Conservation (phyloP, 2,329 filamentous ascomycete species). For the Aspergillus costaricaensis region DNA sequence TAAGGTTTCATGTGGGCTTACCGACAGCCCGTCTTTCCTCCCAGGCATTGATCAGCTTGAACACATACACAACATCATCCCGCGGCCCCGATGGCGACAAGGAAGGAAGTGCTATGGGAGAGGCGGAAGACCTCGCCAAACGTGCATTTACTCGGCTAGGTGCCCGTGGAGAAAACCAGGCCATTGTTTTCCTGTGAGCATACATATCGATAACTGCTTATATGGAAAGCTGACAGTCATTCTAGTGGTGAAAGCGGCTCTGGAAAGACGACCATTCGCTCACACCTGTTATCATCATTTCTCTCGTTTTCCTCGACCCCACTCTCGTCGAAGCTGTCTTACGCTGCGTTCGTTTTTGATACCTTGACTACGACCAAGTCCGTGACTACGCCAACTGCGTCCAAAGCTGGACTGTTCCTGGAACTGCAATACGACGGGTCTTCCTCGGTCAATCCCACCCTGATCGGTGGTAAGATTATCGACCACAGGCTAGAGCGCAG, state of each 20-base stretch:
- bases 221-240: constrained; percentile 22
- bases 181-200: constrained; percentile 85
- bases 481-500: constrained; percentile 92
- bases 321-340: constrained; percentile 86
- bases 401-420: constrained; percentile 92
- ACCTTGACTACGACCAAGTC: constrained; percentile 96
- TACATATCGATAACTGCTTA: neutral
- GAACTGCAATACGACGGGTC: constrained; percentile 96
- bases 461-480: constrained; percentile 91
- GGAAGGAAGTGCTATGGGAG: constrained; percentile 87
- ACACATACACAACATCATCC: constrained; percentile 88
- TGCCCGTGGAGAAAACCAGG: constrained; percentile 88
- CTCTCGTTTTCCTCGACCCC: constrained; percentile 90
- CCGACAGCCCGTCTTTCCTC: constrained; percentile 88
- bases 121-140: constrained; percentile 87
- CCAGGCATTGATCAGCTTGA: constrained; percentile 86
- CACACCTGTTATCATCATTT: constrained; percentile 81
- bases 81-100: constrained; percentile 88
- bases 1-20: constrained; percentile 86
- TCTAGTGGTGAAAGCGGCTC: constrained; percentile 89
- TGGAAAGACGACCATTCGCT: constrained; percentile 91
- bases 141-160: constrained; percentile 84
- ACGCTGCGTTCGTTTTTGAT: constrained; percentile 94
- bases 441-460: constrained; percentile 76
- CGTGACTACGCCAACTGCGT: constrained; percentile 89